Base-by-base conservation (phyloP, 1,284 basidiomycete genomes). In the Naganishia albida region DNA sequence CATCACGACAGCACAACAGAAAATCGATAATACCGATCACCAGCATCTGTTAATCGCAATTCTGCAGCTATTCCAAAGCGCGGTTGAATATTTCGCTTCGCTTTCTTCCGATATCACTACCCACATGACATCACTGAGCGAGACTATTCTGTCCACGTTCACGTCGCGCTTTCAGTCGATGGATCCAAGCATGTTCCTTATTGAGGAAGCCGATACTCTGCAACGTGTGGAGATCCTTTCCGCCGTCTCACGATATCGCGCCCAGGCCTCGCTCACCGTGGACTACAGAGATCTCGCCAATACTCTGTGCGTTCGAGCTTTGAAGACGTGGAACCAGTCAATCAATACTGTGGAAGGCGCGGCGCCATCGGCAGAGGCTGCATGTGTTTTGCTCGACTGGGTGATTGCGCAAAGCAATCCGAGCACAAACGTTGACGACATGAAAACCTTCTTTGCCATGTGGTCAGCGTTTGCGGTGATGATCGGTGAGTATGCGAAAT, bases 1-100 rank as follows among this genome's bases (percentile, higher is more conserved):
- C 18, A 18, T 60, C 13, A n/a, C 38, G n/a, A 50, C 23, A 4
- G 30, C 38, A 2, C 46, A 49, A 16, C 30, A 39, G 7, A 25
- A 40, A 26, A 38, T 60, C 23, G 23, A 10, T 1, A 38, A 49
- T n/a, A 7, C 48, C 8, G 20, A 60, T n/a, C 46, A 26, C 23
- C 25, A 34, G 46, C 57, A 34, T 7, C 30, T 60, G 25, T 48
- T 50, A n/a, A 40, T 40, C 23, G 57, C 46, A 2, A 15, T 60
- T 25, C 48, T n/a, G 12, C 57, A 60, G 34, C 57, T 60, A 23
- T 60, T 50, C 57, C 30, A 34, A 23, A 40, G 30, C 44, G 57
- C 57, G 15, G 23, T 25, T 16, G 12, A 18, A 15, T 20, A 50
- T 1, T 26, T 26, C 12, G 46, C 26, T 16, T 8, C 16, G 4